Base-by-base conservation (phyloP, 495 filamentous ascomycete species). In the Trichoderma reesei region DNA sequence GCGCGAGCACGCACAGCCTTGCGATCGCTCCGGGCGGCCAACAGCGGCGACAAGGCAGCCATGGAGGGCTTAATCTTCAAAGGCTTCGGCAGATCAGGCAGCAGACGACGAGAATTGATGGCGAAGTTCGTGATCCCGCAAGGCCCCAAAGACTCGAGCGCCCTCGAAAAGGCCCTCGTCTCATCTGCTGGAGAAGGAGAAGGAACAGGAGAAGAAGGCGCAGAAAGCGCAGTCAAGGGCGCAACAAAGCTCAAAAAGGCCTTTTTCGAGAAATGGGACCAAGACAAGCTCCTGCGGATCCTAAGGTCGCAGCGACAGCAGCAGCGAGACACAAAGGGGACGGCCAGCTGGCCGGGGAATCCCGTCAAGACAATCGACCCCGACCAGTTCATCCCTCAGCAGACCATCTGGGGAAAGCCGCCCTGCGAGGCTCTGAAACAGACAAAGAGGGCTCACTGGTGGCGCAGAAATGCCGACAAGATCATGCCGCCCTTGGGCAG, bases 71-170 rank as follows among this genome's bases (percentile, higher is more conserved):
- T 96, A 11, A 72, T 96, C 26, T 67, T 80, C 5, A 67, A 82
- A 54, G 83, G 88, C 36, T 94, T 95, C 72, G 94, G 91, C 3
- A 86, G 93, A 37, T 73, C 74, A 3, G 92, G 93, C 16, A 83
- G 76, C 67, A 82, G 89, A 51, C 80, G 86, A 59, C 84, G 87
- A 41, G 74, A 87, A 51, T 75, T 96, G 33, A 63, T 90, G 34
- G 46, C 72, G 1, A 68, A 78, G 0, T 66, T 92, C 37, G 65
- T 85, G 14, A 42, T 63, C 13, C 41, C 41, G 7, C 38, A 63
- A 48, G 61, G 39, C 18, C 39, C 61, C 31, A 44, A 36, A 31
- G 61, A 63, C 34, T 67, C 71, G 5, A 73, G 70, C 9, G 73
- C 72, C 42, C 66, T 78, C n/a, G 70, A 74, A 18, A 31, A 26